Conservation (phyloP, 2,329 filamentous ascomycete genomes). For the Clonostachys rosea region DNA sequence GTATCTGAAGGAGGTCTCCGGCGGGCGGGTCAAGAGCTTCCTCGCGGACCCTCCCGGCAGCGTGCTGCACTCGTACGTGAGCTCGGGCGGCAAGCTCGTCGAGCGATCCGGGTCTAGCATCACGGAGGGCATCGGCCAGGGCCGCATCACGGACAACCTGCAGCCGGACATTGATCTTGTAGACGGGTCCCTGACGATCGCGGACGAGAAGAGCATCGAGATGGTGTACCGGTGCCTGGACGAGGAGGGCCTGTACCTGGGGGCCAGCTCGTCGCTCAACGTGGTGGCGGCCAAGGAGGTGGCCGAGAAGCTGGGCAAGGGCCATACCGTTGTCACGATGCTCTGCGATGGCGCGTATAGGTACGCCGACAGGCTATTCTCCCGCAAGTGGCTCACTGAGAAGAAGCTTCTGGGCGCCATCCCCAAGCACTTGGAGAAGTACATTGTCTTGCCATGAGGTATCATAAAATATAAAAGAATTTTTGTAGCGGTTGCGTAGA, state of each 20-base stretch:
- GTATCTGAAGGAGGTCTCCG: conserved; percentile 79
- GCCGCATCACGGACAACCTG: conserved; percentile 92
- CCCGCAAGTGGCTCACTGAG: conserved; percentile 79
- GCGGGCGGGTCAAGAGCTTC: conserved; percentile 78
- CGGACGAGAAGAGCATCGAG: conserved; percentile 90
- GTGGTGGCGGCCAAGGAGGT: conserved; percentile 94
- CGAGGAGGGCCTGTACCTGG: conserved; percentile 92
- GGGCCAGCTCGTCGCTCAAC: conserved; percentile 89
- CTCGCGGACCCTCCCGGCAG: conserved; percentile 92
- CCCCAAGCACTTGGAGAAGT: conserved; percentile 82
- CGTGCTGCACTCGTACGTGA: conserved; percentile 89
- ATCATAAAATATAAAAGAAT: not conserved
- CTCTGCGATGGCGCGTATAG: conserved; percentile 96
- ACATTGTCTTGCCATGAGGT: conserved; percentile 78
- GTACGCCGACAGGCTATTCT: conserved; percentile 93
- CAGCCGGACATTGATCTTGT: conserved; percentile 77
- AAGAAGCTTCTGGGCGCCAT: conserved; percentile 82
- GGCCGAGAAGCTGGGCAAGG: conserved; percentile 82
- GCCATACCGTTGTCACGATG: conserved; percentile 88
- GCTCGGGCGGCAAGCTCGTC: conserved; percentile 75
- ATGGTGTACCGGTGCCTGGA: conserved; percentile 98
- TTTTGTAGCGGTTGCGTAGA: conserved; percentile 1
- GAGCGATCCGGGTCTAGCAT: conserved; percentile 84
- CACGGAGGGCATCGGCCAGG: conserved; percentile 97
- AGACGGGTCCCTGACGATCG: conserved; percentile 79